Evolutionary conservation across 202 grass and related monocot species (phyloP).

Genomic region (Bolboschoenoplectus hybrid): DNA sequence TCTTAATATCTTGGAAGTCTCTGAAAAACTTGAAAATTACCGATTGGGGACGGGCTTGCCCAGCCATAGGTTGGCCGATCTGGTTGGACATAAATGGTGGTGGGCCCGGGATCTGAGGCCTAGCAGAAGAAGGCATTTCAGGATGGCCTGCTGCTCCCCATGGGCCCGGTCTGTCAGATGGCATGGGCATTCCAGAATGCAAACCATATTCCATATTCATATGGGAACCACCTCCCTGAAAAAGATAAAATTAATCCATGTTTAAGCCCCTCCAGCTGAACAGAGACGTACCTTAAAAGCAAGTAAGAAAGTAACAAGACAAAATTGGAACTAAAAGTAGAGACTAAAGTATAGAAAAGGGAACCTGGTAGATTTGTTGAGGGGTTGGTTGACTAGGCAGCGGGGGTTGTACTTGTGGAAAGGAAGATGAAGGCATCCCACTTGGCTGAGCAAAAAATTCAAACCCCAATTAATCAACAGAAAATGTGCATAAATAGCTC

Average conservation of each 20-base stretch:
- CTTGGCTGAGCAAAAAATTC: constrained; percentile 55
- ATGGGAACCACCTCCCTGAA: constrained; percentile 53
- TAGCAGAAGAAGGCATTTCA: constrained; percentile 45
- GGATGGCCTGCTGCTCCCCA: constrained; percentile 53
- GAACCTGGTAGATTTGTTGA: constrained; percentile 83
- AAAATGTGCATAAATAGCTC: constrained; percentile 7
- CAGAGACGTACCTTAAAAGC: not conserved
- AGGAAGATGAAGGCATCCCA: constrained; percentile 68
- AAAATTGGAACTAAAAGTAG: constrained; percentile 1
- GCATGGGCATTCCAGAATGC: constrained; percentile 53
- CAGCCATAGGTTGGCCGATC: constrained; percentile 58
- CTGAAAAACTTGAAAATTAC: constrained; percentile 46
- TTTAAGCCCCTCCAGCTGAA: constrained; percentile 17
- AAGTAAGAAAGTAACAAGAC: not conserved
- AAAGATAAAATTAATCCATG: constrained; percentile 33
- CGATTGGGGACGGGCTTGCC: constrained; percentile 55
- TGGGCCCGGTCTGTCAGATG: constrained; percentile 62
- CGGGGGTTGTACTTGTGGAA: constrained; percentile 66
- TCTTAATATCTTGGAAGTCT: not conserved
- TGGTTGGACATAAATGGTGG: constrained; percentile 59
- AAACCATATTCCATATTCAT: constrained; percentile 61
- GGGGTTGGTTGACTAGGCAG: constrained; percentile 66
- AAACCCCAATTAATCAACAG: constrained; percentile 40
- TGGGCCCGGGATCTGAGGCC: constrained; percentile 64
- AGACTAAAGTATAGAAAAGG: constrained; percentile 8